phyloP scores from a whole-genome alignment of 2,329 filamentous ascomycete species.

The Verticillium tricorpus region DNA sequence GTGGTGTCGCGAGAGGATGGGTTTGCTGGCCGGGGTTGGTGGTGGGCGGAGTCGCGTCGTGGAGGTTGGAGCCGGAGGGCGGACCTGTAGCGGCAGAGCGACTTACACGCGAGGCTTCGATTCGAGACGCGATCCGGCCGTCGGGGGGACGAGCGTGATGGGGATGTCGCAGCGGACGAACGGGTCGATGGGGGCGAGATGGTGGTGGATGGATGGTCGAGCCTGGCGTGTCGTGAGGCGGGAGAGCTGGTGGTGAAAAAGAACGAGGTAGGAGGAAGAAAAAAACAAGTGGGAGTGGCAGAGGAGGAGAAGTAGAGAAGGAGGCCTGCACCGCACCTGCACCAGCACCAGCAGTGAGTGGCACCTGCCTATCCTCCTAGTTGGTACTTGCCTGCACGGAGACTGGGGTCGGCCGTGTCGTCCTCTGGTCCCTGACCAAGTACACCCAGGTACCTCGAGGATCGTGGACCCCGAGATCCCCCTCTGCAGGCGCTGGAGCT shows the following conservation, averaged over 20 bases:
- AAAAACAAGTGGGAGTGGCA: constrained; percentile 21
- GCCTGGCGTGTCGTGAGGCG: constrained; percentile 8
- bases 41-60: constrained; percentile 15
- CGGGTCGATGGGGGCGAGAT: constrained; percentile 2
- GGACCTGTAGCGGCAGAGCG: constrained; percentile 4
- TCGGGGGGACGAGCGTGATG: constrained; percentile 3
- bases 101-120: constrained; percentile 13
- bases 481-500: not conserved
- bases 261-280: constrained; percentile 14
- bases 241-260: constrained; percentile 11
- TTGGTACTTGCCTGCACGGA: not conserved
- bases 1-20: not conserved
- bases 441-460: not conserved
- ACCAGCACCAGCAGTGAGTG: not conserved
- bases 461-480: not conserved
- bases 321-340: constrained; percentile 14
- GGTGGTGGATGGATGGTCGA: constrained; percentile 7
- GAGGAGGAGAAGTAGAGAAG: constrained; percentile 24
- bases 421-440: not conserved
- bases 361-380: not conserved
- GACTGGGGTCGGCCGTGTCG: not conserved
- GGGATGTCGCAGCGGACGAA: not conserved
- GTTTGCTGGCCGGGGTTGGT: constrained; percentile 3
- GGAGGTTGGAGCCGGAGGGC: constrained; percentile 10
- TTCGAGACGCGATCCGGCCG: constrained; percentile 9